A percentile compares a stretch with the other conserved stretches of the same genome.
phyloP scores from a whole-genome alignment of 345 rosid genomes.

The Citrus australasica region DNA sequence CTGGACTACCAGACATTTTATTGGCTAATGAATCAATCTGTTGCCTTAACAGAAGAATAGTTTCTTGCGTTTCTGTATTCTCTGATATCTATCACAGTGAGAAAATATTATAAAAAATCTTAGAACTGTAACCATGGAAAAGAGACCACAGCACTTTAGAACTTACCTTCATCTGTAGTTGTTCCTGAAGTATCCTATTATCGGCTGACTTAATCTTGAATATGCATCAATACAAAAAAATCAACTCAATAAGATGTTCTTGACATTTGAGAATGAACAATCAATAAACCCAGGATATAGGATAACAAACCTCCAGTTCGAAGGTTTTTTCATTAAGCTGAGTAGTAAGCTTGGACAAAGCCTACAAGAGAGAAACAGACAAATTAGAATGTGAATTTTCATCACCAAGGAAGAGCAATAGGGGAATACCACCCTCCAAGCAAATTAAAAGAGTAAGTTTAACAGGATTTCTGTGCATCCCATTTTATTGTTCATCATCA shows the following conservation, averaged over 20 bases:
- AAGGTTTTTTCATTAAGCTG: slow-evolving; percentile 60
- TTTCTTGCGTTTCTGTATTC: slow-evolving; percentile 62
- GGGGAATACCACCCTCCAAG: background rate
- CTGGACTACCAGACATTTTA: slow-evolving; percentile 25
- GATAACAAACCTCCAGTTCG: slow-evolving; percentile 65
- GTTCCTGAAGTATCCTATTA: slow-evolving; percentile 71
- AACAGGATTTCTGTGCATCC: background rate
- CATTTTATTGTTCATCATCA: background rate
- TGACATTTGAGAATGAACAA: slow-evolving; percentile 2
- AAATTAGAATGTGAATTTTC: slow-evolving; percentile 14
- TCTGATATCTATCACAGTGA: slow-evolving; percentile 40
- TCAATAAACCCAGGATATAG: slow-evolving; percentile 10
- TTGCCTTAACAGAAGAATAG: slow-evolving; percentile 52
- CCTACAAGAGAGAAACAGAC: slow-evolving; percentile 31
- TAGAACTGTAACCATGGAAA: background rate
- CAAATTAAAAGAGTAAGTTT: background rate
- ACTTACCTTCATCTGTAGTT: slow-evolving; percentile 59
- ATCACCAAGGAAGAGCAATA: slow-evolving; percentile 4
- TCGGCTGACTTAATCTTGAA: slow-evolving; percentile 66
- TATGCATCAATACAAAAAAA: slow-evolving; percentile 13
- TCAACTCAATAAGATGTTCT: slow-evolving; percentile 16
- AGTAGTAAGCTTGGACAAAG: slow-evolving; percentile 49
- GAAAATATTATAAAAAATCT: background rate
- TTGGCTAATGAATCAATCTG: slow-evolving; percentile 36
- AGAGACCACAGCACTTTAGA: slow-evolving; percentile 5